Base-by-base conservation (phyloP, 257 asterid species). In the Penstemon eatonii region DNA sequence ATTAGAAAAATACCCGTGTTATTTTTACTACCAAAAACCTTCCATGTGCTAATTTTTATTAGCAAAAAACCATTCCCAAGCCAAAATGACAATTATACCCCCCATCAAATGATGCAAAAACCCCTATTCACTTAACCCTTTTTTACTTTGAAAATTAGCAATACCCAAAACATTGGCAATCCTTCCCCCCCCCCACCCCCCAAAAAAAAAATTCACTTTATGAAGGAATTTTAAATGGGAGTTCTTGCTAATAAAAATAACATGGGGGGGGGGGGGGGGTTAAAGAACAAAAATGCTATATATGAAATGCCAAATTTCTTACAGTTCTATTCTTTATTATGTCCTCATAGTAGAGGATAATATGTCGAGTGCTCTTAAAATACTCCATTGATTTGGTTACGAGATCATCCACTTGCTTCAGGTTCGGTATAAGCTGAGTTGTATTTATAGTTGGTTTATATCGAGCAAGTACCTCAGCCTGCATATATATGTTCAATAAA, bases 311-410 rank as follows among this genome's bases (percentile, higher is more conserved):
- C 67, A 68, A 25, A 25, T 25, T 25, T 25, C 94, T 80, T 78
- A 88, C 97, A 60, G 94, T 82, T 80, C 63, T 83, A 73, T 94
- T 85, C 66, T 82, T 87, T 63, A 94, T 68, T 52, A 94, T 85
- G 73, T 94, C 96, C 80, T 94, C 99, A 4, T 94, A 94, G 76
- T 83, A 91, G 58, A 94, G 76, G 80, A 89, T 55, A 13, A 89
- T 77, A 78, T 87, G 92, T 60, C 96, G 77, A 44, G 96, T 86
- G 79, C 73, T 82, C 69, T 78, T 82, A 81, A 91, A 91, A 79
- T 74, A 74, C 41, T 86, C 89, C 67, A 91, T 54, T 3, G 89
- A 83, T 67, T 84, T 84, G 55, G 40, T 70, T 57, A 78, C 86
- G 33, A 72, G 73, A 75, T 73, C 84, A 66, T 89, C 99, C 91